A percentile compares a stretch with the other conserved stretches of the same genome.
Evolutionary conservation across 345 rosid genomes (phyloP).

Genomic region (Corchorus olitorius): DNA sequence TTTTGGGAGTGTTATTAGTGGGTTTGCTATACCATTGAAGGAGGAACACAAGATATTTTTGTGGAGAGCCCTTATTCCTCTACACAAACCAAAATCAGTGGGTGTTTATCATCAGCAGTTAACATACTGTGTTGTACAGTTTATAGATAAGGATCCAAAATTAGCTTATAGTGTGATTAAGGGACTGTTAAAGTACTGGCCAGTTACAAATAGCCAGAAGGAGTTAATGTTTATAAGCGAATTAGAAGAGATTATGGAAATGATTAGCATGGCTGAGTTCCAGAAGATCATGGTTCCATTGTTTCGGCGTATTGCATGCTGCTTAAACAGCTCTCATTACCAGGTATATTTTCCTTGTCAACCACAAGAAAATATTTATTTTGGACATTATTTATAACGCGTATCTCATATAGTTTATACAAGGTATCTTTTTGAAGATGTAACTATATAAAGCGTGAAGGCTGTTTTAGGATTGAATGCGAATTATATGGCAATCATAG

Average conservation of each 20-base stretch:
- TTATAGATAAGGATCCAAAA: constrained; percentile 70
- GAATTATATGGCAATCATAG: neutral
- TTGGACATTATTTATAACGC: neutral
- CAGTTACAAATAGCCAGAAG: constrained; percentile 79
- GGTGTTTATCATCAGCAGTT: constrained; percentile 79
- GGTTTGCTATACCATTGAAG: constrained; percentile 79
- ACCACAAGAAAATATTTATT: neutral
- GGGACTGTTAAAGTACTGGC: constrained; percentile 82
- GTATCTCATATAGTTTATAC: neutral
- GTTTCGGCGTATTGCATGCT: constrained; percentile 64
- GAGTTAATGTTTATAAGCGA: constrained; percentile 85
- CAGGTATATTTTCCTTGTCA: constrained; percentile 46
- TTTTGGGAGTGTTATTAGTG: constrained; percentile 75
- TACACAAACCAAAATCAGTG: constrained; percentile 74
- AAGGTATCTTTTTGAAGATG: constrained; percentile 4
- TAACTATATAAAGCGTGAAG: neutral
- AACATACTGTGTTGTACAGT: constrained; percentile 71
- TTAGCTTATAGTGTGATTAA: constrained; percentile 54
- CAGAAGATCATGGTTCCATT: constrained; percentile 61
- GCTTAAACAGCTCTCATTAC: constrained; percentile 76
- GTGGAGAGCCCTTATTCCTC: constrained; percentile 65
- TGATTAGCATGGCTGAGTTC: constrained; percentile 59
- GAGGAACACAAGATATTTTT: constrained; percentile 72
- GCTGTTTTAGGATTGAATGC: neutral
- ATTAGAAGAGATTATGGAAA: constrained; percentile 79